Base-by-base conservation (phyloP, 352 stramenopile species). In the Phytophthora podocarpi region DNA sequence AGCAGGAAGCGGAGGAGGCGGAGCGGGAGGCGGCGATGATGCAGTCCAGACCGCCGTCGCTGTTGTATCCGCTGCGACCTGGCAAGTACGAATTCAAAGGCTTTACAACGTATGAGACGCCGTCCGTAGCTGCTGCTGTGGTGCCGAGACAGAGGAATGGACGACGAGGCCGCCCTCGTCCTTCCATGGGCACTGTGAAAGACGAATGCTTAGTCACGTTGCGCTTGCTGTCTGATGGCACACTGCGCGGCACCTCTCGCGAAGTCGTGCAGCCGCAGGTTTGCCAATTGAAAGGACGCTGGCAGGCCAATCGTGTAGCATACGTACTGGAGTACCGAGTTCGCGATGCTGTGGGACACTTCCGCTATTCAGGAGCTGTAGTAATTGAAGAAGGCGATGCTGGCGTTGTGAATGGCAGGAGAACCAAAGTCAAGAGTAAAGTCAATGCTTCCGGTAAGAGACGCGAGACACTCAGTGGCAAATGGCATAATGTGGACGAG, bases 201-300 rank as follows among this genome's bases (percentile, higher is more conserved):
- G 80, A 91, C 53, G 68, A 89, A 27, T 91, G 82, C 60, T 70
- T 87, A 10, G 82, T 91, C 27, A 89, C 76, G 1, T 63, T 91
- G 50, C 66, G 74, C n/a, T 70, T 91, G 20, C 54, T 79, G 11
- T 60, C 80, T 5, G 77, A 85, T 57, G 80, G 80, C 1, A 78
- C 67, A 23, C 47, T 91, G 4, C 51, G 58, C 5, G 82, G 82
- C 13, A 85, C 64, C 6, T 91, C 82, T 16, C 64, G 75, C 13
- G 82, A 91, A 51, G 62, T 89, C 1, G 64, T 78, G 31, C 78
- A 88, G 41, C 82, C 82, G 5, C 82, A 91, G 46, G 76, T 72
- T 32, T 89, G 82, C 23, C 37, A 51, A 0, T 51, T 91, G 16
- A 55, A 50, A 8, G 82, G 82, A 35, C 68, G 65, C 15, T 91